Evolutionary conservation across 192 early-diverging fungal species (phyloP).

Genomic region (Coemansia sp.): DNA sequence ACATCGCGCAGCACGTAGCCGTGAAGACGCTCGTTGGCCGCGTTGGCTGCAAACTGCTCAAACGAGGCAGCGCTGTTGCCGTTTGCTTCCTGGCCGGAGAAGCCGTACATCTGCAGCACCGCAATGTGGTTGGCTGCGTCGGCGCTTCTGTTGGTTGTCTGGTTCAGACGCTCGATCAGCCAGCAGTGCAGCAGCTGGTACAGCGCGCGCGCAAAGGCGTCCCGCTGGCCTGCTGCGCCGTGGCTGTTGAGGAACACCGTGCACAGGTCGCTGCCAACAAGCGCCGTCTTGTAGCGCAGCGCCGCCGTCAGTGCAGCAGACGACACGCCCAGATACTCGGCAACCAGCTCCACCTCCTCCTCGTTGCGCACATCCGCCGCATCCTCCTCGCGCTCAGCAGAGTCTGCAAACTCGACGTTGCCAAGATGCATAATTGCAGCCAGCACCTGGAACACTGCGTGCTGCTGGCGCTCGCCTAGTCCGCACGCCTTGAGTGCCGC

Average conservation of each 20-base stretch:
- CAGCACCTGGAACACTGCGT: conserved; percentile 79
- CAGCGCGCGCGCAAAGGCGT: conserved; percentile 78
- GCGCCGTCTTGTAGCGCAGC: conserved; percentile 79
- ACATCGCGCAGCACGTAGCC: conserved; percentile 33
- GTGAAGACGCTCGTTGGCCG: conserved; percentile 70
- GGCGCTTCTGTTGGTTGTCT: conserved; percentile 60
- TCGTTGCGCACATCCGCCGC: conserved; percentile 73
- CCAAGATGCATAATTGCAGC: conserved; percentile 91
- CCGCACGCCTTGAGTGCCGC: conserved; percentile 63
- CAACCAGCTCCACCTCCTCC: conserved; percentile 70
- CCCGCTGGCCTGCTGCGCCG: conserved; percentile 77
- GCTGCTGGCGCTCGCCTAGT: conserved; percentile 65
- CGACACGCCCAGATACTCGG: conserved; percentile 76
- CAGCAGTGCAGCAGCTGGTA: conserved; percentile 88
- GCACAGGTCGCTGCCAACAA: conserved; percentile 82
- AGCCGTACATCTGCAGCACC: conserved; percentile 84
- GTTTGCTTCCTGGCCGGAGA: conserved; percentile 25
- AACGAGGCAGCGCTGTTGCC: conserved; percentile 45
- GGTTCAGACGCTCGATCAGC: conserved; percentile 92
- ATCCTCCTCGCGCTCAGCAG: conserved; percentile 66
- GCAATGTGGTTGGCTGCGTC: conserved; percentile 82
- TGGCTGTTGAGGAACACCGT: conserved; percentile 86
- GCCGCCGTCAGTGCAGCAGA: conserved; percentile 67
- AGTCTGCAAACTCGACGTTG: conserved; percentile 78
- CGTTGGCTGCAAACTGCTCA: conserved; percentile 70